Base-by-base conservation (phyloP, 805 yeast genomes). In the Candida pini region DNA sequence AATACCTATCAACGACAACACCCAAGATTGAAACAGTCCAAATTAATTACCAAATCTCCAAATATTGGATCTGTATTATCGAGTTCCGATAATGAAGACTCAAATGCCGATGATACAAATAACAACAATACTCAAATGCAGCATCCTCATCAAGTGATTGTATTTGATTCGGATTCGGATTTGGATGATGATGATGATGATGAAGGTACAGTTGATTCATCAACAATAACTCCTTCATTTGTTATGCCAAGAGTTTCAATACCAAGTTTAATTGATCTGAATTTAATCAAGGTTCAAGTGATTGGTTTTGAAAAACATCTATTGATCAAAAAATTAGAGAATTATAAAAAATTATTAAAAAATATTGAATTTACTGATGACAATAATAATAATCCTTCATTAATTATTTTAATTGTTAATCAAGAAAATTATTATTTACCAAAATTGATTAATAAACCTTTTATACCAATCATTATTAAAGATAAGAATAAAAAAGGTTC, bases 191-290 rank as follows among this genome's bases (percentile, higher is more conserved):
- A 33, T n/a, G 53, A 47, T 14, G 49, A 46, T 3, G 56, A 53
- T n/a, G 48, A 48, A 21, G 34, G 39, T n/a, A 48, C 53, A 5
- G 37, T 43, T 9, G 52, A 53, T 31, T 41, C 56, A 9, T 48
- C 62, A 13, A 48, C 58, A 2, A 48, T 53, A 6, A 44, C 48
- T 9, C 63, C 65, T 3, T 58, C 63, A 1, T 62, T 62, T 42
- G 56, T 60, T 13, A 62, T 62, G 66, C 66, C 66, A 1, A 45
- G 55, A 24, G 60, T 62, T 9, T 54, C 63, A 4, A 38, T 59
- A 20, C 44, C 50, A 8, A 36, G 45, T 23, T 19, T 47, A 25
- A 35, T 40, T 7, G 35, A 26, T 10, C 23, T 20, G 23, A 20
- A 20, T 8, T 8, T 10, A 20, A 10, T 20, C 23, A 46, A 46